phyloP scores from a whole-genome alignment of 495 filamentous ascomycete species.

The Lepraria neglecta region DNA sequence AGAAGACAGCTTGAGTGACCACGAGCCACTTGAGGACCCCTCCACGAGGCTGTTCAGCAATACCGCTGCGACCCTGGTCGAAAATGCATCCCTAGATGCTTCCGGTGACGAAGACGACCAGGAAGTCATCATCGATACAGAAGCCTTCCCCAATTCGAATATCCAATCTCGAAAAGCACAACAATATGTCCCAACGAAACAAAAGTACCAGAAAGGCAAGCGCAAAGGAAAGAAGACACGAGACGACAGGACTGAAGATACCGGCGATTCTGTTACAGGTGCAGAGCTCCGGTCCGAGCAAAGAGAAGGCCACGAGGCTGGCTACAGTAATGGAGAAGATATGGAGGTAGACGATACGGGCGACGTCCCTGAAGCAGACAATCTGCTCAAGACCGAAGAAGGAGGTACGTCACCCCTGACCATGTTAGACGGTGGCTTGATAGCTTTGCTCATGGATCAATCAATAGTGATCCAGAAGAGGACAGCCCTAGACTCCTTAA shows the following conservation, averaged over 20 bases:
- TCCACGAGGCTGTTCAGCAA: conserved; percentile 3
- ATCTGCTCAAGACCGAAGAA: conserved; percentile 58
- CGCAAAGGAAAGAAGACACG: conserved; percentile 39
- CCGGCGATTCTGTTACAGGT: not conserved
- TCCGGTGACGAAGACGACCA: conserved; percentile 4
- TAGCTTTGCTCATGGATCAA: conserved; percentile 29
- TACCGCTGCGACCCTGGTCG: not conserved
- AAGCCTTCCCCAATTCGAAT: not conserved
- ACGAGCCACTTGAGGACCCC: conserved; percentile 1
- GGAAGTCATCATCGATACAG: not conserved
- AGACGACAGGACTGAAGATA: conserved; percentile 36
- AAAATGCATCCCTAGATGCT: not conserved
- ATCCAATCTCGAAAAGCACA: conserved; percentile 7
- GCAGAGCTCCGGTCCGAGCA: not conserved
- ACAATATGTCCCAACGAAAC: conserved; percentile 18
- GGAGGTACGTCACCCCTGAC: conserved; percentile 47
- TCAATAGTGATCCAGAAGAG: conserved; percentile 66
- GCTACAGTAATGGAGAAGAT: conserved; percentile 37
- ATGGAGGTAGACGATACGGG: conserved; percentile 34
- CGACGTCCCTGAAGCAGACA: conserved; percentile 46
- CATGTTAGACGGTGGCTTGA: conserved; percentile 33
- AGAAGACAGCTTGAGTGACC: conserved; percentile 39
- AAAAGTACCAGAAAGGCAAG: conserved; percentile 42
- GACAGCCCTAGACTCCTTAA: conserved; percentile 71
- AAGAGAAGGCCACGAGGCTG: conserved; percentile 7